These are phyloP conservation scores for Calonectria pteridis DNA, from an alignment of 2,329 filamentous ascomycete species.

Conservation along the genomic window DNA sequence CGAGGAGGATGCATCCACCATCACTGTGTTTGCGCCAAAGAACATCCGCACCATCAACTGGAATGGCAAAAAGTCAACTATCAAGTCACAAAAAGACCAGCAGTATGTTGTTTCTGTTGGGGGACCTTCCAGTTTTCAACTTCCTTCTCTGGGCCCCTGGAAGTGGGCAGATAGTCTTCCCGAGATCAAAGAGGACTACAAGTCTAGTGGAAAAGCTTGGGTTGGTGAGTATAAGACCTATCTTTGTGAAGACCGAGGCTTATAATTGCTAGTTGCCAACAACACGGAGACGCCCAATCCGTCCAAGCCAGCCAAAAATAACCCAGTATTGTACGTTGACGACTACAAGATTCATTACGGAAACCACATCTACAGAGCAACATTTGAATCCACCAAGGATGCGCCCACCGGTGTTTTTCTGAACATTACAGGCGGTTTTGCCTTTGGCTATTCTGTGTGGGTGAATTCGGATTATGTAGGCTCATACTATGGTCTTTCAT, in stretches of 20 bases:
- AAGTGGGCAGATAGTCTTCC: slow-evolving; percentile 62
- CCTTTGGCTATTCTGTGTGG: slow-evolving; percentile 69
- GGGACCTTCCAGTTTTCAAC: slow-evolving; percentile 45
- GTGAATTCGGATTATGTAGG: slow-evolving; percentile 69
- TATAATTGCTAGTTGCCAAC: slow-evolving; percentile 52
- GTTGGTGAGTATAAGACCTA: slow-evolving; percentile 43
- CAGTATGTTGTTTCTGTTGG: slow-evolving; percentile 45
- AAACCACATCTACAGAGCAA: slow-evolving; percentile 66
- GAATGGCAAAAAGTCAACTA: slow-evolving; percentile 59
- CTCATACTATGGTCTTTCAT: slow-evolving; percentile 65
- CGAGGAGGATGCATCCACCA: slow-evolving; percentile 52
- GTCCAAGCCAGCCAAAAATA: slow-evolving; percentile 59
- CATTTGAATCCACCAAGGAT: slow-evolving; percentile 56
- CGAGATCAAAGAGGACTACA: slow-evolving; percentile 58
- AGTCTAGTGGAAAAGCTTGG: slow-evolving; percentile 59
- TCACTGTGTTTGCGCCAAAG: slow-evolving; percentile 63
- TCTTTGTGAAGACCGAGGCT: too few relatives aligned
- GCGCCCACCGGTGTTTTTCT: slow-evolving; percentile 60
- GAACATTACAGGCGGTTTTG: slow-evolving; percentile 65
- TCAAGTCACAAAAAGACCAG: slow-evolving; percentile 44
- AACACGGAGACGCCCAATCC: slow-evolving; percentile 63
- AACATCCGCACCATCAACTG: slow-evolving; percentile 60
- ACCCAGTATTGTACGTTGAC: slow-evolving; percentile 68
- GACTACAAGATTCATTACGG: slow-evolving; percentile 69
- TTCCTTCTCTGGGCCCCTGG: slow-evolving; percentile 60